A percentile compares a stretch with the other conserved stretches of the same genome.
phyloP scores from a whole-genome alignment of 75 land plant genomes.

The Selaginella moellendorffii region DNA sequence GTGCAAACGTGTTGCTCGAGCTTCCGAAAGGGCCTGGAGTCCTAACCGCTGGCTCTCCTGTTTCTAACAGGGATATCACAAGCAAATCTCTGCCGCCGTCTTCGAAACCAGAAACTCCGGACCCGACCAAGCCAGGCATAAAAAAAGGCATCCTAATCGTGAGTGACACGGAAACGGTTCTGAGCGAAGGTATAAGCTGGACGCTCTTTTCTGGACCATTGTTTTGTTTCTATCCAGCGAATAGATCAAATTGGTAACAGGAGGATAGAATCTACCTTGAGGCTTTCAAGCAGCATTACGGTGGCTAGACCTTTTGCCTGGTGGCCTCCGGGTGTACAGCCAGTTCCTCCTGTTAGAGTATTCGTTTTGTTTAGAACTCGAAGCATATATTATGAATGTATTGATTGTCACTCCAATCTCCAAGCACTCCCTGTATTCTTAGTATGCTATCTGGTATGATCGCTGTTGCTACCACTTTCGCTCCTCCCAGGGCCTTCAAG shows the following conservation, averaged over 20 bases:
- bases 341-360: slow-evolving; percentile 29
- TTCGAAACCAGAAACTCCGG: not conserved
- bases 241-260: slow-evolving; percentile 79
- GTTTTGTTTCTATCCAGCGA: slow-evolving; percentile 34
- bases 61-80: slow-evolving; percentile 39
- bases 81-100: not conserved
- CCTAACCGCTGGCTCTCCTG: slow-evolving; percentile 46
- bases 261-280: slow-evolving; percentile 54
- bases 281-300: slow-evolving; percentile 58
- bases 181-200: slow-evolving; percentile 59
- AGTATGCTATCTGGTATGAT: no score
- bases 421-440: no score
- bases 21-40: slow-evolving; percentile 41
- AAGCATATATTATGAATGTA: no score
- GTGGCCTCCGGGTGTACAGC: slow-evolving; percentile 49
- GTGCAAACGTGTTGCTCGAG: slow-evolving; percentile 81
- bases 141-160: slow-evolving; percentile 80
- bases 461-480: no score
- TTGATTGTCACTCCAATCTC: no score
- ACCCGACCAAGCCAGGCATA: not conserved
- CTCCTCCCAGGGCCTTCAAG: no score
- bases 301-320: slow-evolving; percentile 74
- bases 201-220: not conserved
- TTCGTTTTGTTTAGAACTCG: not conserved
- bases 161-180: slow-evolving; percentile 90